Base-by-base conservation (phyloP, 2,329 filamentous ascomycete genomes). In the Amauroascus niger region DNA sequence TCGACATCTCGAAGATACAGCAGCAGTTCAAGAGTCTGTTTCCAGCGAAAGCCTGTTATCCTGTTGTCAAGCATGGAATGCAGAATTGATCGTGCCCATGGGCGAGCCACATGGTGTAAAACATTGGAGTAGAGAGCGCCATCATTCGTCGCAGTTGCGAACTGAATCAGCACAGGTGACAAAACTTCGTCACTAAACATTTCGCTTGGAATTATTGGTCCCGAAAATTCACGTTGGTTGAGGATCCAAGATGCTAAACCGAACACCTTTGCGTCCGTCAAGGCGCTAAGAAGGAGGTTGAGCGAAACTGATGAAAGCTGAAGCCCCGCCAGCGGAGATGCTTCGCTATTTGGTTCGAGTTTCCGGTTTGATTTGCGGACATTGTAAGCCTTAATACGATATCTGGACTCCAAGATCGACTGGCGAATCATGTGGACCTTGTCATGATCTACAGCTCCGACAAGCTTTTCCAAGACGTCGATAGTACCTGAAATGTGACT, bases 171-270 rank as follows among this genome's bases (percentile, higher is more conserved):
- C 0, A 78, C 73, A 11, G 79, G 74, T 2, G 75, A 71, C 22
- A 83, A 66, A 46, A 67, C 66, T 28, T 71, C 71, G 56, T 79
- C 66, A 2, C 61, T 61, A 58, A 79, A 81, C 24, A 72, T 58
- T 18, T 62, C 61, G 11, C 62, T 59, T 20, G 71, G 65, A 22
- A 82, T 78, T 2, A 77, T 56, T 13, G 41, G 50, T 14, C 50
- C 50, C n/a, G 33, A 30, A 18, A n/a, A 78, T 76, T 0, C 76
- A 14, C 32, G 60, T 0, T 73, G 74, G 52, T 74, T 72, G 1
- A 82, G 65, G 11, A 83, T 65, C 74, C 75, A 80, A 30, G 73
- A 69, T 3, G 76, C 79, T 51, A 82, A 68, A 14, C 74, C 70
- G 55, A 71, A 76, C 6, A 49, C 35, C 11, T 48, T 46, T 20